Percentiles rank a stretch among this genome's conserved stretches.
Conservation (phyloP, 169 alveolate species). For the Perkinsus olseni region DNA sequence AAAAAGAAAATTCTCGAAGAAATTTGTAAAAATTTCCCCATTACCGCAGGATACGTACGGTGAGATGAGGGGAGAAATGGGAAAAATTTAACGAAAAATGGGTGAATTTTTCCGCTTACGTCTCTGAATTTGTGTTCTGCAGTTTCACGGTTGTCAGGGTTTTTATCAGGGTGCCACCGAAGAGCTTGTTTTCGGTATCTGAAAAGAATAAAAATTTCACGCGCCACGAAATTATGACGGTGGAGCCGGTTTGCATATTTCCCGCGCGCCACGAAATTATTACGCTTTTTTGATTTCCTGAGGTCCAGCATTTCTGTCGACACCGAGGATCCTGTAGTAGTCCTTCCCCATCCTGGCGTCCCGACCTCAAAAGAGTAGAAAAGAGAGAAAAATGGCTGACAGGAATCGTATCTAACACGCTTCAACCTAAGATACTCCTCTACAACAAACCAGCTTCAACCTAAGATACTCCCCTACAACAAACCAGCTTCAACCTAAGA, state of each 20-base stretch:
- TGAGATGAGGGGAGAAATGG: neutral
- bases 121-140: slow-evolving; percentile 39
- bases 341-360: slow-evolving; percentile 32
- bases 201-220: neutral
- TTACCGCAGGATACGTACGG: no score
- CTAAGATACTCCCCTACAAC: neutral
- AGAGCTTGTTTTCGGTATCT: slow-evolving; percentile 50
- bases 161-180: slow-evolving; percentile 67
- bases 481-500: neutral
- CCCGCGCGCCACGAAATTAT: neutral
- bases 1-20: no score
- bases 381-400: neutral
- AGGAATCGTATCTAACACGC: neutral
- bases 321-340: slow-evolving; percentile 44
- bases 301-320: slow-evolving; percentile 42
- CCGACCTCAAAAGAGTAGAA: neutral
- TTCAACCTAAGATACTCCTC: neutral
- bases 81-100: neutral
- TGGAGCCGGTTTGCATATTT: neutral
- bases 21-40: no score
- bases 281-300: slow-evolving; percentile 64
- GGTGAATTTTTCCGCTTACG: neutral
- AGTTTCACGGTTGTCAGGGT: slow-evolving; percentile 28
- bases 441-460: neutral
- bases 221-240: no score